Base-by-base conservation (phyloP, 495 filamentous ascomycete species). In the Pseudomonodictys pantanalensis region DNA sequence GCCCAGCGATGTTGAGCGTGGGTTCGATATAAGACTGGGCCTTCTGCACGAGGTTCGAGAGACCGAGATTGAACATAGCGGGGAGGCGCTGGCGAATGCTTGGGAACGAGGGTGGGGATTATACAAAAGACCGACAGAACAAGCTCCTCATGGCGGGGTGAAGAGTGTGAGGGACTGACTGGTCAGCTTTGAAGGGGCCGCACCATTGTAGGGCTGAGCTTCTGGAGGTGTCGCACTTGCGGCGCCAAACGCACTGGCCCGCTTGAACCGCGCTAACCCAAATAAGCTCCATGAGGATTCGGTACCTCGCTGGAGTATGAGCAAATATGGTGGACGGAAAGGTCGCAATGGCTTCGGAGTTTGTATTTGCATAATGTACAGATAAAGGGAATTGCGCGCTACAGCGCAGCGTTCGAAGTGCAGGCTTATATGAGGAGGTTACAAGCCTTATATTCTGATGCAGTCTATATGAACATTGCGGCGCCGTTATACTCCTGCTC, bases 21-120 rank as follows among this genome's bases (percentile, higher is more conserved):
- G 86, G 87, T 75, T 93, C 91, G 77, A 98, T 93, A 74, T 96
- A 79, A 70, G 92, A 91, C 75, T 91, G 86, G 53, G 93, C 93
- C 79, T 92, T 96, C 75, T 96, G 91, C 62, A 97, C 88, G 71
- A 98, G 86, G 71, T 84, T 88, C 59, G 84, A 86, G 76, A 95
- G 80, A 73, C 85, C 68, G 58, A 68, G 80, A 73, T 85, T 69
- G 58, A 68, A 68, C 65, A 68, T 68, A 44, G 65, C 57, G 47
- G 60, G 11, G 22, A 46, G 38, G 26, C 18, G 17, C 24, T n/a
- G 26, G 15, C 26, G 49, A 20, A 30, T 32, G 52, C 56, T 61
- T 15, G 6, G 38, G 4, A 5, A 1, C 18, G 17, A 28, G 46
- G 25, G 15, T 15, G 18, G 23, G 38, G 17, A n/a, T 42, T 55